These are phyloP conservation scores for Monilinia polystroma DNA, from an alignment of 2,329 filamentous ascomycete genomes.

Conservation along the genomic window DNA sequence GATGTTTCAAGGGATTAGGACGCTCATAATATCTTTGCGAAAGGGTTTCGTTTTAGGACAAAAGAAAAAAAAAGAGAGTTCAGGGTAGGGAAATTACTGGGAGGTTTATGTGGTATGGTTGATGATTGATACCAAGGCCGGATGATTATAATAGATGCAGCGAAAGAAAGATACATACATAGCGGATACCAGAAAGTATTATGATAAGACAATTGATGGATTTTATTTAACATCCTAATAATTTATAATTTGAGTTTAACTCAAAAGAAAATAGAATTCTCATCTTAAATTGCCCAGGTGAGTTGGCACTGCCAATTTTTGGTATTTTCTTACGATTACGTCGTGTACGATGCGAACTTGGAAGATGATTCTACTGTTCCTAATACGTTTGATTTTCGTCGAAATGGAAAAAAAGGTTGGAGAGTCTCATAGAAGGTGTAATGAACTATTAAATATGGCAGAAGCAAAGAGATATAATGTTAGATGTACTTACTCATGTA, in stretches of 20 bases:
- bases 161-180: background rate
- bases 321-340: background rate
- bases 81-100: background rate
- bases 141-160: conserved; percentile 5
- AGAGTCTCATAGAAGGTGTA: no score
- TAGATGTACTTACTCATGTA: no score
- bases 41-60: background rate
- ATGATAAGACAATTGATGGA: conserved; percentile 1
- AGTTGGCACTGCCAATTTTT: background rate
- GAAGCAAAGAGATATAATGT: background rate
- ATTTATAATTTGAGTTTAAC: background rate
- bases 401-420: background rate
- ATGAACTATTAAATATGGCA: background rate
- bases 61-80: background rate
- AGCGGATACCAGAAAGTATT: background rate
- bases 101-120: background rate
- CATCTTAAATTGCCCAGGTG: background rate
- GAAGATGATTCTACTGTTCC: background rate
- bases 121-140: background rate
- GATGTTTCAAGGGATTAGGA: background rate
- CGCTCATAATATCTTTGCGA: background rate
- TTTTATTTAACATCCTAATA: background rate
- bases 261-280: background rate
- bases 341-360: background rate
- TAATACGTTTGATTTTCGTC: background rate